phyloP scores from a whole-genome alignment of 2,329 filamentous ascomycete genomes.

The Cytospora schulzeri region DNA sequence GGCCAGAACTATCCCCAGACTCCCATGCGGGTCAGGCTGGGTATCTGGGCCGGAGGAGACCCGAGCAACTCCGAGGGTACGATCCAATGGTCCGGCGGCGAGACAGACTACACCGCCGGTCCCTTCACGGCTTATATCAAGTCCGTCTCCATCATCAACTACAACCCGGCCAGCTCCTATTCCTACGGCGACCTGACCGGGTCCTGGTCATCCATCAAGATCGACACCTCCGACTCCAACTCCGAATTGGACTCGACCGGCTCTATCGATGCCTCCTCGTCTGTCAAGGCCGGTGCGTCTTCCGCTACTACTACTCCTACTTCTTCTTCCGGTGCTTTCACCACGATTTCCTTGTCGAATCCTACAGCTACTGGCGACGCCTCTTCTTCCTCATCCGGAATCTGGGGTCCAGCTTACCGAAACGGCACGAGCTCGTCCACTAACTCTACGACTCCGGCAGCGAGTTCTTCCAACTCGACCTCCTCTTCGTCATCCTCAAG shows the following conservation, averaged over 20 bases:
- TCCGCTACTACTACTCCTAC: neutral
- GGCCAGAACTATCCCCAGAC: constrained; percentile 70
- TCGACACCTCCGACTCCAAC: constrained; percentile 31
- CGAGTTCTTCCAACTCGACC: constrained; percentile 20
- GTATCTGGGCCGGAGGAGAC: constrained; percentile 66
- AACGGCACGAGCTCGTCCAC: constrained; percentile 20
- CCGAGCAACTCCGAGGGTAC: constrained; percentile 67
- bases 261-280: constrained; percentile 17
- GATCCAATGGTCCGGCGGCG: constrained; percentile 69
- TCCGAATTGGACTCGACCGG: constrained; percentile 14
- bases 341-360: neutral
- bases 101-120: constrained; percentile 46
- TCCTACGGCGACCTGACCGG: constrained; percentile 45
- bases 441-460: constrained; percentile 26
- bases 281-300: constrained; percentile 1
- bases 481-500: constrained; percentile 7
- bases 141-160: constrained; percentile 46
- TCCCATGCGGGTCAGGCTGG: constrained; percentile 71
- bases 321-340: neutral
- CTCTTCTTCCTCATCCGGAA: constrained; percentile 4
- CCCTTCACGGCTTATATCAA: constrained; percentile 50
- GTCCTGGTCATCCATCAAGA: constrained; percentile 45
- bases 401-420: neutral
- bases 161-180: constrained; percentile 45
- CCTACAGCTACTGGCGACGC: neutral